Base-by-base conservation (phyloP, 2,329 filamentous ascomycete species). In the Fusarium goolgardi region DNA sequence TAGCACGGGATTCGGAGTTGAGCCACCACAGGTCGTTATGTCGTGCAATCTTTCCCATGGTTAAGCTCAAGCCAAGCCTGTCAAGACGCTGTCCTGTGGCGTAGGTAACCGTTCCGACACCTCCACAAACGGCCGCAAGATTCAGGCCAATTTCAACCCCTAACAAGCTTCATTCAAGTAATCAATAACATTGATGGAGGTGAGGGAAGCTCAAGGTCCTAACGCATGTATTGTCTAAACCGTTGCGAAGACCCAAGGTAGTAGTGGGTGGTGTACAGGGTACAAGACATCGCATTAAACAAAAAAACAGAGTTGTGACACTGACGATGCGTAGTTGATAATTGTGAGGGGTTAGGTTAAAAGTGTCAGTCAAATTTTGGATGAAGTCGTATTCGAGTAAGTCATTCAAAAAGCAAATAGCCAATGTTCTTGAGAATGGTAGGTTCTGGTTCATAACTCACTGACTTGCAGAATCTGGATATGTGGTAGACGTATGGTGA, bases 311-410 rank as follows among this genome's bases (percentile, higher is more conserved):
- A 39, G 11, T 7, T 6, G 13, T 23, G 27, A 8, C 18, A 20
- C 25, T 44, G 11, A 12, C 41, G 25, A 44, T 20, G 25, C 29
- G 25, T 18, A 18, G 2, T 20, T 29, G 10, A 13, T 34, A 66
- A 61, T 44, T 65, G 61, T 23, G 49, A 65, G 15, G 39, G 63
- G 8, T n/a, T 65, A 3, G 37, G 60, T 2, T 52, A 65, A 10
- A 56, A 65, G 4, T 65, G 61, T 12, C 25, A 18, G 27, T n/a
- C 40, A 23, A 61, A 60, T 5, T 45, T 45, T 3, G 46, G 61
- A 2, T 55, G 61, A 5, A 66, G 50, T 12, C 50, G 65, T 15
- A 52, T 55, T 49, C 44, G 61, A 6, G 46, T 13, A 6, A 60
- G 32, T 1, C 40, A 40, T 8, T 45, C 25, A 0, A 59, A 46